Evolutionary conservation across 179 eudicot genomes (phyloP), one percentile per base, ranked within the genome.

Genomic region (Silene vulgaris): DNA sequence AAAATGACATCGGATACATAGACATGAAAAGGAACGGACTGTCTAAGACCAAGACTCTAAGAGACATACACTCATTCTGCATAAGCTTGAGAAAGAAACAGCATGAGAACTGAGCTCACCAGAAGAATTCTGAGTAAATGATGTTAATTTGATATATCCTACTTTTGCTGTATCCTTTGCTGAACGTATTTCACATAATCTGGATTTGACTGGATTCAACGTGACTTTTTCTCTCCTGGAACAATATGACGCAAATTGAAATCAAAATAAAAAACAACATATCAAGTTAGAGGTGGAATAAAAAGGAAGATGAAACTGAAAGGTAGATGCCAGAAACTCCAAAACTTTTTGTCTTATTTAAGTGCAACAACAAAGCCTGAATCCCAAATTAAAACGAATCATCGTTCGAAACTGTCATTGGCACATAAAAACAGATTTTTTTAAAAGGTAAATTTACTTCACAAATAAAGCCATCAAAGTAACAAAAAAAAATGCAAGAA

Each of bases 51-150:
- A 23, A 23, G 26, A 23, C 26, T 19, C 20, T 21, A n/a, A 5
- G 65, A 75, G 64, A 71, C 35, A 19, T 12, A 45, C 60, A 52
- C 19, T 8, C 7, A 26, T 3, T 80, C 4, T 71, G 26, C 9
- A 40, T 8, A 73, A 59, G 67, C 48, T 26, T 29, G 26, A 19
- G 73, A 20, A 30, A 5, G 16, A 57, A 20, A 57, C 60, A 26
- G 26, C 74, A 48, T 40, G 29, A 52, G 23, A 73, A 12, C 37
- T 37, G 71, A 56, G 76, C 81, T 65, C 87, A 94, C 98, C 90
- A 54, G 98, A 90, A 80, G 98, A 90, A 87, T 94, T 94, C 85
- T 88, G 90, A 65, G 86, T 92, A 83, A 94, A 94, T 72, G 97
- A 80, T 13, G 96, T 81, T 80, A 94, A 79, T 76, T 94, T 94